phyloP scores from a whole-genome alignment of 805 yeast species.

The Schwanniomyces pseudopolymorphus region DNA sequence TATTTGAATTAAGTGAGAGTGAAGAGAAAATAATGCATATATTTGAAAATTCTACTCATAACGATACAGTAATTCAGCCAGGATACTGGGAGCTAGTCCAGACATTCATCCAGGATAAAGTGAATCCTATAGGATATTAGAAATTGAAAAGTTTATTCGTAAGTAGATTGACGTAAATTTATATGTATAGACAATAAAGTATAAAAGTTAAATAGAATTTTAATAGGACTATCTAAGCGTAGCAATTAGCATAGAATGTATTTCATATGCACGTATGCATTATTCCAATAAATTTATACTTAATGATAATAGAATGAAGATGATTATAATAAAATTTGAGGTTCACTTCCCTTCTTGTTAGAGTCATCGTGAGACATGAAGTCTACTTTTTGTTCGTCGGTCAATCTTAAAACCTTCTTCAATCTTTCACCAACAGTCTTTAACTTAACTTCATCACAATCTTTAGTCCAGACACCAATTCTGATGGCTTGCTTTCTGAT shows the following conservation, averaged over 20 bases:
- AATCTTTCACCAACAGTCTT: conserved; percentile 80
- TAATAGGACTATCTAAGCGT: not conserved
- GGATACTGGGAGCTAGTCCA: conserved; percentile 75
- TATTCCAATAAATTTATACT: not conserved
- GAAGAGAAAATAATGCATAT: conserved; percentile 50
- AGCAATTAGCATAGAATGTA: not conserved
- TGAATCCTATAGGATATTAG: conserved; percentile 40
- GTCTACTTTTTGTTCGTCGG: conserved; percentile 75
- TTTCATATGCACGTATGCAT: not conserved
- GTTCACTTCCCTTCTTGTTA: conserved; percentile 37
- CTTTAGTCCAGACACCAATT: conserved; percentile 91
- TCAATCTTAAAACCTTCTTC: conserved; percentile 78
- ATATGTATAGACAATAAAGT: conserved; percentile 11
- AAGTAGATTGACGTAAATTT: conserved; percentile 11
- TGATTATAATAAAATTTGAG: conserved; percentile 32
- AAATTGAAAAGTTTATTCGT: not conserved
- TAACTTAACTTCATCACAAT: conserved; percentile 62
- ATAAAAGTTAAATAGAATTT: conserved; percentile 1
- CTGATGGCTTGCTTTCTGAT: conserved; percentile 80
- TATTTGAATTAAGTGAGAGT: conserved; percentile 54
- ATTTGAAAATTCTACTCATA: conserved; percentile 69
- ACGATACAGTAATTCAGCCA: conserved; percentile 75
- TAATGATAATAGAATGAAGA: not conserved
- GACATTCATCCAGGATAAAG: conserved; percentile 49
- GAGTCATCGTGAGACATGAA: conserved; percentile 67